These are phyloP conservation scores for Solanum virginianum DNA, from an alignment of 257 asterid species.

Conservation along the genomic window DNA sequence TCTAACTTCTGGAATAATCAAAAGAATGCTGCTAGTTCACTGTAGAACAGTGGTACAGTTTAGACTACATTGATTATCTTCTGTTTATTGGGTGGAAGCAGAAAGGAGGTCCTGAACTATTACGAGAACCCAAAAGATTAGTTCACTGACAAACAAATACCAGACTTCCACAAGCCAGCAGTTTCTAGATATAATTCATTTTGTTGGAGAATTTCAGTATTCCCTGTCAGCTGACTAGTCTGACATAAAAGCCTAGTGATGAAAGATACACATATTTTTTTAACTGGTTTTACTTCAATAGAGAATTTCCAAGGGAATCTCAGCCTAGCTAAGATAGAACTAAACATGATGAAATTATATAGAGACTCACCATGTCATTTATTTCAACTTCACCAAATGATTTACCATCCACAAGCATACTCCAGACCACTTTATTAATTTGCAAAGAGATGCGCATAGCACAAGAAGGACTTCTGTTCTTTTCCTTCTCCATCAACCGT, in stretches of 20 bases:
- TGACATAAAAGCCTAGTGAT: not conserved
- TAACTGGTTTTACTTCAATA: not conserved
- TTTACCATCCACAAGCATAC: conserved; percentile 96
- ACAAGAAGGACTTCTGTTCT: conserved; percentile 92
- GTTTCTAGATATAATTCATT: not conserved
- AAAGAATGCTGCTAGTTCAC: not conserved
- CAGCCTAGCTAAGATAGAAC: not conserved
- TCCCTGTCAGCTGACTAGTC: not conserved
- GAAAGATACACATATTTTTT: not conserved
- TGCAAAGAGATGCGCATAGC: conserved; percentile 97
- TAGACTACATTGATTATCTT: not conserved
- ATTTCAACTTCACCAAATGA: conserved; percentile 98
- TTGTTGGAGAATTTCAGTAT: not conserved
- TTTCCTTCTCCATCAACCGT: conserved; percentile 89
- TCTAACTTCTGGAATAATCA: not conserved
- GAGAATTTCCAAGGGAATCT: not conserved
- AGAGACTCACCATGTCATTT: conserved; percentile 80
- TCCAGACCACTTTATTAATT: conserved; percentile 90
- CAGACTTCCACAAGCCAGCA: not conserved
- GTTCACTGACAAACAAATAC: not conserved
- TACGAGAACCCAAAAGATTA: not conserved
- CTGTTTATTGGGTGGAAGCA: not conserved
- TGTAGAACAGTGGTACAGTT: not conserved
- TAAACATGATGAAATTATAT: not conserved
- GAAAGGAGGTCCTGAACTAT: not conserved